Conservation (phyloP, 176 grass and related monocot species). For the Pontederia crassipes region DNA sequence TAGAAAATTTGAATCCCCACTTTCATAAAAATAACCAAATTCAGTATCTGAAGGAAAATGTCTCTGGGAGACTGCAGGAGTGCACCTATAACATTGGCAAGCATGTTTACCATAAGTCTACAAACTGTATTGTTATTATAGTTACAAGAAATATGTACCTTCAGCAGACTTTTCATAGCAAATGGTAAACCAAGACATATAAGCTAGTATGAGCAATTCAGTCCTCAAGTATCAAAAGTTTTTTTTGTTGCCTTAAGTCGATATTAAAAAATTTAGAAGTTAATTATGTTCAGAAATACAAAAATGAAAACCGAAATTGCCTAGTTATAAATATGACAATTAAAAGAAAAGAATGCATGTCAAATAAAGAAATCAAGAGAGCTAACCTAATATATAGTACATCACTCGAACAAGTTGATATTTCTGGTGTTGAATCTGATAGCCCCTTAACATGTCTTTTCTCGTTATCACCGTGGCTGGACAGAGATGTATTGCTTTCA, state of each 20-base stretch:
- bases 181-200: no score
- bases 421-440: conserved; percentile 13
- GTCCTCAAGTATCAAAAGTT: no score
- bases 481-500: conserved; percentile 6
- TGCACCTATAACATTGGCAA: not conserved
- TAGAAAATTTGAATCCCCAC: conserved; percentile 21
- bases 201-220: no score
- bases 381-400: conserved; percentile 1
- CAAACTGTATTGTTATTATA: no score
- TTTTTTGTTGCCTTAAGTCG: no score
- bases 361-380: not conserved
- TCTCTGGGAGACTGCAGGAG: not conserved
- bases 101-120: not conserved
- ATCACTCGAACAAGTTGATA: not conserved
- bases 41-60: conserved; percentile 4
- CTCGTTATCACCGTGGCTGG: not conserved
- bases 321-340: not conserved
- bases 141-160: no score
- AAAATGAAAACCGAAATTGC: not conserved
- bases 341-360: not conserved
- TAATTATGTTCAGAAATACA: no score
- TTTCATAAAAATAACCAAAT: conserved; percentile 5
- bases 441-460: not conserved
- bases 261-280: no score
- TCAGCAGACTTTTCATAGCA: no score